Percentiles rank a stretch among this genome's conserved stretches.
Conservation (phyloP, 2,329 filamentous ascomycete species). For the Sporothrix inflata region DNA sequence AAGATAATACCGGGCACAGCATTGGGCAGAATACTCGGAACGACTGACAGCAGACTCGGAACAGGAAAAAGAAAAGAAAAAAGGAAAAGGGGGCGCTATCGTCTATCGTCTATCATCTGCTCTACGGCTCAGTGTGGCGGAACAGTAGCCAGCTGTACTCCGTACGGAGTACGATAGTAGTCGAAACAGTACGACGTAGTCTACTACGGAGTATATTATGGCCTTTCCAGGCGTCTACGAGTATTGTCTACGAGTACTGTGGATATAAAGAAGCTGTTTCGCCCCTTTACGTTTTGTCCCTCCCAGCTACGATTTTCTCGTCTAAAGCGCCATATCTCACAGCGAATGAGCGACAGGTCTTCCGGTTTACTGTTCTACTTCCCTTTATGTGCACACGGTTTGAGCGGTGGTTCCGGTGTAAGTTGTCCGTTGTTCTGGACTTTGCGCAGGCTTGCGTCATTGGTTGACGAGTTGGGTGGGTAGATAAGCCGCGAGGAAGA, state of each 20-base stretch:
- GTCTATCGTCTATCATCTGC: not conserved
- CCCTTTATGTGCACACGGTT: not conserved
- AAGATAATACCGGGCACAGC: not conserved
- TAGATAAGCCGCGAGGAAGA: conserved; percentile 13
- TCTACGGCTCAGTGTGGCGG: not conserved
- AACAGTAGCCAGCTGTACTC: not conserved
- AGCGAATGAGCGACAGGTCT: not conserved
- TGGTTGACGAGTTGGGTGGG: conserved; percentile 21
- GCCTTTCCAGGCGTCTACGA: not conserved
- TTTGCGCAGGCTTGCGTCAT: conserved; percentile 26
- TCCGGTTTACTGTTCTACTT: not conserved
- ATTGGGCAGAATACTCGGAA: not conserved
- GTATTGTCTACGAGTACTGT: not conserved
- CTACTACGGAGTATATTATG: not conserved
- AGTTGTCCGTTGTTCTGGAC: not conserved
- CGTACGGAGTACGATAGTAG: too few species aligned
- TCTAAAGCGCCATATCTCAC: too few species aligned
- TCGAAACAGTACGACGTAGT: not conserved
- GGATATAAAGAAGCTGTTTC: conserved; percentile 6
- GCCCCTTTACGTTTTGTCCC: not conserved
- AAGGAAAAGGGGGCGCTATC: not conserved
- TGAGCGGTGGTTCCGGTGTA: not conserved
- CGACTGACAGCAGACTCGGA: not conserved
- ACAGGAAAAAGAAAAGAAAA: not conserved
- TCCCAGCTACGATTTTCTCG: not conserved